A percentile compares a stretch with the other conserved stretches of the same genome.
These are phyloP conservation scores for Penicillium sp. DNA, from an alignment of 2,329 filamentous ascomycete genomes.

Conservation along the genomic window DNA sequence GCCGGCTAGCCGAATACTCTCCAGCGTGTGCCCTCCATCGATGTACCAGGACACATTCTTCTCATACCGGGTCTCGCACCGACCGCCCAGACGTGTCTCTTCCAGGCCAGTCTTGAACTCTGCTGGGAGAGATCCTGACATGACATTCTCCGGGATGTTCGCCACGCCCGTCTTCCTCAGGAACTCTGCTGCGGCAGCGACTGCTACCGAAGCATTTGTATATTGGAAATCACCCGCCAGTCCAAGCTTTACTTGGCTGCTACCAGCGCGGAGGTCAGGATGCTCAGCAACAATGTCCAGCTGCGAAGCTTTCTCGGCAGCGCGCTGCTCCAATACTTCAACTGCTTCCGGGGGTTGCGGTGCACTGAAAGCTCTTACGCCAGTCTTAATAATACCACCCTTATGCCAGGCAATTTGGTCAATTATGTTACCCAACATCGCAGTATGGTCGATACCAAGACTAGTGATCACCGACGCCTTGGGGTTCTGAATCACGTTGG, in stretches of 20 bases:
- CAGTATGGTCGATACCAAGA: slow-evolving; percentile 79
- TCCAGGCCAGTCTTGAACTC: slow-evolving; percentile 63
- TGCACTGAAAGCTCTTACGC: slow-evolving; percentile 60
- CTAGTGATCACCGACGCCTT: slow-evolving; percentile 71
- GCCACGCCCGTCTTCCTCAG: slow-evolving; percentile 34
- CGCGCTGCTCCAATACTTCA: slow-evolving; percentile 53
- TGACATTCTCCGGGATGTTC: slow-evolving; percentile 36
- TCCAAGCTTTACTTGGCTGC: slow-evolving; percentile 51
- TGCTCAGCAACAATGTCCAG: slow-evolving; percentile 50
- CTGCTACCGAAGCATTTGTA: slow-evolving; percentile 58
- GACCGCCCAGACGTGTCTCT: slow-evolving; percentile 64
- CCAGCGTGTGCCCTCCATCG: slow-evolving; percentile 82
- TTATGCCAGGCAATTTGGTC: slow-evolving; percentile 91
- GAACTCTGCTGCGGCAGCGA: slow-evolving; percentile 46
- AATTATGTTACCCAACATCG: slow-evolving; percentile 72
- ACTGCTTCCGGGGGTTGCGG: slow-evolving; percentile 54
- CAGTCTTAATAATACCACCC: slow-evolving; percentile 74
- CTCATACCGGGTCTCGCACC: slow-evolving; percentile 66
- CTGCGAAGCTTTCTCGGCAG: slow-evolving; percentile 46
- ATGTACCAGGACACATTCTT: slow-evolving; percentile 67
- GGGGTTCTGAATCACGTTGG: slow-evolving; percentile 72
- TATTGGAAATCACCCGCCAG: slow-evolving; percentile 61
- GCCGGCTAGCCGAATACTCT: slow-evolving; percentile 72
- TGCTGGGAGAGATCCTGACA: slow-evolving; percentile 49
- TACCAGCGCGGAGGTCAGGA: slow-evolving; percentile 36